A percentile compares a stretch with the other conserved stretches of the same genome.
These are phyloP conservation scores for Miscanthus sacchariflorus DNA, from an alignment of 202 grass and related monocot species.

Conservation along the genomic window DNA sequence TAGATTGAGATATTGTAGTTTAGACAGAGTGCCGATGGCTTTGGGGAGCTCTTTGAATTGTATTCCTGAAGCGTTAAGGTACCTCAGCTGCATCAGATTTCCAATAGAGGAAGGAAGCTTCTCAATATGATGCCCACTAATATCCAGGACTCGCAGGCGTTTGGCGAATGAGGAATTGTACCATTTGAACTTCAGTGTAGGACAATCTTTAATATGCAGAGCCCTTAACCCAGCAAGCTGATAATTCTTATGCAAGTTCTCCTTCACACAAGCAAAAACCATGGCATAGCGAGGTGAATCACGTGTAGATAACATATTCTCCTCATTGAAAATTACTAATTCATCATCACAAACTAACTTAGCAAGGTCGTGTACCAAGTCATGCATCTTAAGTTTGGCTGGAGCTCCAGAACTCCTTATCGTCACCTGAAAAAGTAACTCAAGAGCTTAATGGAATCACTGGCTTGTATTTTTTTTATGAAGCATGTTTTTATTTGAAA, in stretches of 20 bases:
- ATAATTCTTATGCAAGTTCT: neutral
- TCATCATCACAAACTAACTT: constrained; percentile 9
- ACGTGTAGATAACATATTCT: neutral
- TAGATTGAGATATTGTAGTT: constrained; percentile 26
- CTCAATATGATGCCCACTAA: constrained; percentile 7
- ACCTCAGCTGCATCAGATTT: constrained; percentile 19
- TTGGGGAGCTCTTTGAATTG: neutral
- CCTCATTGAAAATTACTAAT: neutral
- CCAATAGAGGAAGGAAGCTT: neutral
- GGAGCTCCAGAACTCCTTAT: neutral
- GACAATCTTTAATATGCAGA: constrained; percentile 16
- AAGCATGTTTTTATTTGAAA: no score
- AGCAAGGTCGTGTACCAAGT: constrained; percentile 35
- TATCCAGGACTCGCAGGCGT: constrained; percentile 2
- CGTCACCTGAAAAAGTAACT: neutral
- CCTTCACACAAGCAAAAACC: neutral
- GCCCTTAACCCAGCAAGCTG: neutral
- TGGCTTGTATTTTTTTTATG: neutral
- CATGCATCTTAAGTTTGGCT: constrained; percentile 38
- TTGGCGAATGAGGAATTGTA: neutral
- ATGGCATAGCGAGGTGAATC: neutral
- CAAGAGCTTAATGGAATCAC: neutral
- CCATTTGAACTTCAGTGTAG: neutral
- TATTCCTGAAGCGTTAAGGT: constrained; percentile 36
- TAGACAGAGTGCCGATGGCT: neutral